Percentiles rank a stretch among this genome's conserved stretches.
These are phyloP conservation scores for Fistulifera pelliculosa DNA, from an alignment of 108 stramenopile genomes.

Conservation along the genomic window DNA sequence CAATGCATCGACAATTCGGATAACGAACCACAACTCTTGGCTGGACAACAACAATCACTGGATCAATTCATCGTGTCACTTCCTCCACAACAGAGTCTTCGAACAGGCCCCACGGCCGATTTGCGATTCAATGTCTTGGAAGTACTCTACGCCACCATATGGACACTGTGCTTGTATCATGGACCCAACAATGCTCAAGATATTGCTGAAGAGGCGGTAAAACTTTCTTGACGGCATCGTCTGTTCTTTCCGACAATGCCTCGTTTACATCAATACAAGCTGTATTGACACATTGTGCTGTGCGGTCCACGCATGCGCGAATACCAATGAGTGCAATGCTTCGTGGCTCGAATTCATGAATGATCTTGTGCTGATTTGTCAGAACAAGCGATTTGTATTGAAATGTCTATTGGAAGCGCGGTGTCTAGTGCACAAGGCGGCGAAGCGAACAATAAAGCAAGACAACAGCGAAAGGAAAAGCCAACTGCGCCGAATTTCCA, in stretches of 20 bases:
- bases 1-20: too few species aligned
- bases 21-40: too few species aligned
- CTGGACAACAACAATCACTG: too few species aligned
- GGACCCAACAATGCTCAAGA: slow-evolving; percentile 22
- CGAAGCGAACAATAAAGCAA: too few species aligned
- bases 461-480: slow-evolving; percentile 2
- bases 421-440: slow-evolving; percentile 25
- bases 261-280: slow-evolving; percentile 15
- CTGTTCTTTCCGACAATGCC: slow-evolving; percentile 23
- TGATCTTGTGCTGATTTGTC: slow-evolving; percentile 21
- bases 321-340: slow-evolving; percentile 7
- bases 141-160: slow-evolving; percentile 18
- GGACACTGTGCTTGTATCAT: slow-evolving; percentile 34
- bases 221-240: slow-evolving; percentile 17
- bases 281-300: slow-evolving; percentile 13
- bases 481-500: slow-evolving; percentile 17
- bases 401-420: slow-evolving; percentile 32
- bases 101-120: slow-evolving; percentile 3
- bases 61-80: slow-evolving; percentile 23
- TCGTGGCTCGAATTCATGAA: slow-evolving; percentile 19
- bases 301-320: slow-evolving; percentile 6
- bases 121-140: slow-evolving; percentile 31
- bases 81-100: slow-evolving; percentile 4
- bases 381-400: slow-evolving; percentile 19
- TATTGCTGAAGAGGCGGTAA: slow-evolving; percentile 22